Evolutionary conservation across 169 alveolate species (phyloP).

Genomic region (Plasmodium gallinaceum): DNA sequence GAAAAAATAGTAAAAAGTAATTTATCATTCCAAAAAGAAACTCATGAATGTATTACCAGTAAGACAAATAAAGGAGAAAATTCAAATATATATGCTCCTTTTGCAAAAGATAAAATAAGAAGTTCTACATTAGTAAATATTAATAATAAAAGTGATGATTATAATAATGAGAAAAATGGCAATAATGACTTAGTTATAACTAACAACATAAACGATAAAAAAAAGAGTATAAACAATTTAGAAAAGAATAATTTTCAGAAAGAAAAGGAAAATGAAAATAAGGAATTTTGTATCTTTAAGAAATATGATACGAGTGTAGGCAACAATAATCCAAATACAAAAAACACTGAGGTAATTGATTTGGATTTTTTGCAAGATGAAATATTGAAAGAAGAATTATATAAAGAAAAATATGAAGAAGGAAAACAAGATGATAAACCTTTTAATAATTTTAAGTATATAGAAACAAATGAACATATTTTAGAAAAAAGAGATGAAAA

Average conservation of each 20-base stretch:
- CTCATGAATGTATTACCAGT: not conserved
- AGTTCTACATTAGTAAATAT: constrained; percentile 16
- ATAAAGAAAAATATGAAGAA: not conserved
- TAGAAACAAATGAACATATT: not conserved
- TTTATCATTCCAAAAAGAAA: not conserved
- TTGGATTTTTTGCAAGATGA: not conserved
- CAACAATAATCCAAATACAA: not conserved
- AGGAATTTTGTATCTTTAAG: not conserved
- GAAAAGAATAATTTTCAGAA: not conserved
- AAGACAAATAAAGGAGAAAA: not conserved
- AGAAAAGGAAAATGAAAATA: constrained; percentile 10
- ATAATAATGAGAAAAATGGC: constrained; percentile 1
- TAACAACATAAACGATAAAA: too few species aligned
- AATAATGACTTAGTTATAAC: constrained; percentile 2
- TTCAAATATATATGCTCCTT: not conserved
- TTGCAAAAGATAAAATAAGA: not conserved
- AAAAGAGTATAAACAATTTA: too few species aligned
- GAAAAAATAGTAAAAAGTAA: not conserved
- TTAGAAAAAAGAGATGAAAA: not conserved
- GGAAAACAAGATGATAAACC: not conserved
- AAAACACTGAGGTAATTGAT: not conserved
- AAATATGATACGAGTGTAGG: not conserved
- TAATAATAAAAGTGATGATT: constrained; percentile 7
- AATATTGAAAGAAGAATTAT: not conserved
- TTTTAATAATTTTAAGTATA: not conserved